These are phyloP conservation scores for Ajuga chamaepitys DNA, from an alignment of 257 asterid genomes.

Conservation along the genomic window DNA sequence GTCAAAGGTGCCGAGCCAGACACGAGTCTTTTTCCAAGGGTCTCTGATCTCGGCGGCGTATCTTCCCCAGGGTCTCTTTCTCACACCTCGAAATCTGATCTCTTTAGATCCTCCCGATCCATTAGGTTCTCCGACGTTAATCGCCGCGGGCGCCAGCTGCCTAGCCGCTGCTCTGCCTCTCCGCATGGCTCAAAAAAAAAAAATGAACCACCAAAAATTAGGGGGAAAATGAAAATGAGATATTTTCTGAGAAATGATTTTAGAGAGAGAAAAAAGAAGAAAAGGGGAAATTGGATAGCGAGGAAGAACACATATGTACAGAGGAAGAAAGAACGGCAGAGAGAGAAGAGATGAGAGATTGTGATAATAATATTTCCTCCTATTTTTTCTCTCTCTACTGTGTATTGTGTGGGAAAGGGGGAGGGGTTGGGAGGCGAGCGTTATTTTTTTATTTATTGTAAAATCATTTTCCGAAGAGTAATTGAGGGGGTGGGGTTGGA, in stretches of 20 bases:
- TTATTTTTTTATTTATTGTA: not conserved
- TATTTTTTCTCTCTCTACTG: constrained; percentile 21
- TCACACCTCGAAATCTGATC: constrained; percentile 38
- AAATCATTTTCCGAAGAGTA: not conserved
- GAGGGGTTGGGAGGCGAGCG: constrained; percentile 21
- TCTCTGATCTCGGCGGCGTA: constrained; percentile 47
- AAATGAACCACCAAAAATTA: not conserved
- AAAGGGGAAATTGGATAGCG: not conserved
- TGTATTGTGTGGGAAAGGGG: constrained; percentile 21
- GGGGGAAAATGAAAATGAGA: not conserved
- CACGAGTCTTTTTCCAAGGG: constrained; percentile 42
- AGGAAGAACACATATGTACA: constrained; percentile 24
- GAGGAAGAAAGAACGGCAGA: constrained; percentile 19
- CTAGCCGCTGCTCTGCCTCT: constrained; percentile 27
- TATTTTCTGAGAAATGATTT: not conserved
- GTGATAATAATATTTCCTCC: constrained; percentile 8
- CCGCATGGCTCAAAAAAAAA: constrained; percentile 22
- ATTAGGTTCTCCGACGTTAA: constrained; percentile 1
- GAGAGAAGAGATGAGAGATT: constrained; percentile 16
- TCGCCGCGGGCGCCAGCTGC: constrained; percentile 14
- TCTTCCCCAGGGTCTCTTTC: constrained; percentile 44
- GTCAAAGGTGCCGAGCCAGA: constrained; percentile 47
- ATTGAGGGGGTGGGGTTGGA: not conserved
- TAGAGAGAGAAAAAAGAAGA: constrained; percentile 8
- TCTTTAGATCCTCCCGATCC: constrained; percentile 39